phyloP scores from a whole-genome alignment of 2,329 filamentous ascomycete species.

The Hirsutella minnesotensis region DNA sequence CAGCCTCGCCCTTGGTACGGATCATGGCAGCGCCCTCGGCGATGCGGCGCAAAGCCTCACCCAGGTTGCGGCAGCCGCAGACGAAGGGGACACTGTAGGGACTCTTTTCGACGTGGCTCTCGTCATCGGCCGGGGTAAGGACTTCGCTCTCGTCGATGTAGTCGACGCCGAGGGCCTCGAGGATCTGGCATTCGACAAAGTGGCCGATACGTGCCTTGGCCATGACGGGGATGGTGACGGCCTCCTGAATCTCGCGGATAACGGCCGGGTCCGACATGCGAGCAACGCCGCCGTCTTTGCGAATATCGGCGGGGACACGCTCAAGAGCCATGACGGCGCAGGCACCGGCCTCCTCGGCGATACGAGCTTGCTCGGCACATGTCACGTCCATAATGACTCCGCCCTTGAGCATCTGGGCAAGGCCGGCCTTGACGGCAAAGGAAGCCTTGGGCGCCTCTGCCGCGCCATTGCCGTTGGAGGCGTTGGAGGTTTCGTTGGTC shows the following conservation, averaged over 20 bases:
- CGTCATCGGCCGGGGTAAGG: conserved; percentile 83
- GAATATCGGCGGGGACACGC: conserved; percentile 93
- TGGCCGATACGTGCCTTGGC: conserved; percentile 96
- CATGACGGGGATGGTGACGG: conserved; percentile 98
- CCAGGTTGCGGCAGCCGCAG: conserved; percentile 88
- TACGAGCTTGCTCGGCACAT: conserved; percentile 84
- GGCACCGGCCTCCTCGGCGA: conserved; percentile 93
- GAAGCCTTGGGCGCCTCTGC: conserved; percentile 23
- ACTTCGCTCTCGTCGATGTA: conserved; percentile 99
- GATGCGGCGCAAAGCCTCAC: conserved; percentile 84
- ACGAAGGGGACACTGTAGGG: conserved; percentile 80
- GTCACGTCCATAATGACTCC: conserved; percentile 99
- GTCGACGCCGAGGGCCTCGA: conserved; percentile 88
- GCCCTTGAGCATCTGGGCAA: conserved; percentile 97
- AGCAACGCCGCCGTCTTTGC: conserved; percentile 81
- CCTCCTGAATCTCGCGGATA: conserved; percentile 90
- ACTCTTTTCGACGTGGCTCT: conserved; percentile 85
- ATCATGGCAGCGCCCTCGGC: conserved; percentile 97
- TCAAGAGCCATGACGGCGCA: conserved; percentile 97
- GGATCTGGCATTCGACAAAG: conserved; percentile 96
- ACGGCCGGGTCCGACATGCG: conserved; percentile 93
- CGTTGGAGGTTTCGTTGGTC: conserved; percentile 21
- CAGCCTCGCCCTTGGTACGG: conserved; percentile 94
- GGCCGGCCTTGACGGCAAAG: conserved; percentile 86
- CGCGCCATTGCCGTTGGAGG: conserved; percentile 23